A percentile compares a stretch with the other conserved stretches of the same genome.
These are phyloP conservation scores for Fusarium keratoplasticum DNA, from an alignment of 2,329 filamentous ascomycete species.

Conservation along the genomic window DNA sequence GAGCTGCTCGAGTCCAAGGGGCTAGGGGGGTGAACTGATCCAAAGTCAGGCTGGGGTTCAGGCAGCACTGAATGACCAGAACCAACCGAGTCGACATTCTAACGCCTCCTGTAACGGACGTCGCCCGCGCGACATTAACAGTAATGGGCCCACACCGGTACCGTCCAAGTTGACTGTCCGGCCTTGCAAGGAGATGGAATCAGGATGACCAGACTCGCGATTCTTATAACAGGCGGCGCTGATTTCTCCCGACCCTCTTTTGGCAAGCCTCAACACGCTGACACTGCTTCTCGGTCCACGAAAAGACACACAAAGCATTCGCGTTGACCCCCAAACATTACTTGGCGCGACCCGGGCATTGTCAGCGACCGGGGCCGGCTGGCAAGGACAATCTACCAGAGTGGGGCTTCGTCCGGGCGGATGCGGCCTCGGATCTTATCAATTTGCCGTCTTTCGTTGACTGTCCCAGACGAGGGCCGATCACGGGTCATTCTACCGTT, in stretches of 20 bases:
- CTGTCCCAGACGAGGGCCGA: neutral
- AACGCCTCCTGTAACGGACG: neutral
- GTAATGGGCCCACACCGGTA: slow-evolving; percentile 1
- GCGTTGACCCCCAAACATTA: neutral
- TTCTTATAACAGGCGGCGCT: neutral
- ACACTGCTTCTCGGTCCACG: neutral
- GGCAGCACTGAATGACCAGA: neutral
- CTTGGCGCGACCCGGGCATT: neutral
- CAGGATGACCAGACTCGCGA: neutral
- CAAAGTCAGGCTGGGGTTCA: neutral
- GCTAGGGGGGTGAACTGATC: neutral
- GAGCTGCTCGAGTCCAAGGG: neutral
- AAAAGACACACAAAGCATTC: neutral
- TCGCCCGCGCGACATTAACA: slow-evolving; percentile 1
- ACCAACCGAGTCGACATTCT: slow-evolving; percentile 1
- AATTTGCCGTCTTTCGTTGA: neutral
- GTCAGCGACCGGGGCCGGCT: neutral
- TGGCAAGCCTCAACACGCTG: neutral
- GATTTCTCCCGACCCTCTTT: neutral
- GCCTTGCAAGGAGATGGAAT: neutral
- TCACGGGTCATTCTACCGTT: slow-evolving; percentile 2
- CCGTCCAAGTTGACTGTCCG: neutral
- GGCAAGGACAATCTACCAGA: slow-evolving; percentile 1
- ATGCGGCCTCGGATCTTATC: slow-evolving; percentile 19
- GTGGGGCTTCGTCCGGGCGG: slow-evolving; percentile 2